These are phyloP conservation scores for Penicillium mononematosum DNA, from an alignment of 495 filamentous ascomycete genomes.

Conservation along the genomic window DNA sequence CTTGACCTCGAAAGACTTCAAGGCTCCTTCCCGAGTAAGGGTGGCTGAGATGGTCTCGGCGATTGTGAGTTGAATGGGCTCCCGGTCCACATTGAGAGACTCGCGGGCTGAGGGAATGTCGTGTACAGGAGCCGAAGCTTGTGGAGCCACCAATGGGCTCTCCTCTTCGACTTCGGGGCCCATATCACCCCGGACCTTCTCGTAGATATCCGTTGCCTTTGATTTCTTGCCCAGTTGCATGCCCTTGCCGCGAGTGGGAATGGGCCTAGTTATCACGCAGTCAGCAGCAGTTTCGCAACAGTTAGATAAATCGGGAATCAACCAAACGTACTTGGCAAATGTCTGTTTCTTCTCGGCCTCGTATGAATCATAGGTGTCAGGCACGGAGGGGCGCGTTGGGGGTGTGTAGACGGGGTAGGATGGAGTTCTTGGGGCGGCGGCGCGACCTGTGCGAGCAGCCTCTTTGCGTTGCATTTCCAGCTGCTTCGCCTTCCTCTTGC, in stretches of 20 bases:
- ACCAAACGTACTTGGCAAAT: conserved; percentile 60
- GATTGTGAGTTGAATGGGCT: conserved; percentile 81
- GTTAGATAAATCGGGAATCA: not conserved
- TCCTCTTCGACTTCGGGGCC: conserved; percentile 76
- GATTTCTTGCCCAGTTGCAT: conserved; percentile 99
- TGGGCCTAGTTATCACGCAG: conserved; percentile 42
- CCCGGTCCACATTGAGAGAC: conserved; percentile 67
- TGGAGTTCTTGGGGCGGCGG: conserved; percentile 64
- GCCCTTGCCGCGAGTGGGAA: conserved; percentile 84
- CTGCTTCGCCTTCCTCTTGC: conserved; percentile 97
- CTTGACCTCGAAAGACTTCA: conserved; percentile 82
- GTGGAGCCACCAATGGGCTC: conserved; percentile 69
- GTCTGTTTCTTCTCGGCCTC: conserved; percentile 96
- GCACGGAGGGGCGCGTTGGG: conserved; percentile 65
- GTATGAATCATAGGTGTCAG: conserved; percentile 87
- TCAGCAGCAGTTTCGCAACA: conserved; percentile 7
- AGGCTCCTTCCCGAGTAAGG: conserved; percentile 77
- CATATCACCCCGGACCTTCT: conserved; percentile 86
- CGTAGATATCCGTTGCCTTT: conserved; percentile 93
- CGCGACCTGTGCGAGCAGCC: conserved; percentile 59
- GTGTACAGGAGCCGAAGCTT: conserved; percentile 53
- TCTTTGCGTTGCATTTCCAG: conserved; percentile 98
- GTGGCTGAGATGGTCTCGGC: conserved; percentile 85
- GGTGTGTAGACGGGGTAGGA: conserved; percentile 89
- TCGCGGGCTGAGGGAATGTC: conserved; percentile 57